These are phyloP conservation scores for Fusarium guadeloupense DNA, from an alignment of 2,329 filamentous ascomycete species.

Conservation along the genomic window DNA sequence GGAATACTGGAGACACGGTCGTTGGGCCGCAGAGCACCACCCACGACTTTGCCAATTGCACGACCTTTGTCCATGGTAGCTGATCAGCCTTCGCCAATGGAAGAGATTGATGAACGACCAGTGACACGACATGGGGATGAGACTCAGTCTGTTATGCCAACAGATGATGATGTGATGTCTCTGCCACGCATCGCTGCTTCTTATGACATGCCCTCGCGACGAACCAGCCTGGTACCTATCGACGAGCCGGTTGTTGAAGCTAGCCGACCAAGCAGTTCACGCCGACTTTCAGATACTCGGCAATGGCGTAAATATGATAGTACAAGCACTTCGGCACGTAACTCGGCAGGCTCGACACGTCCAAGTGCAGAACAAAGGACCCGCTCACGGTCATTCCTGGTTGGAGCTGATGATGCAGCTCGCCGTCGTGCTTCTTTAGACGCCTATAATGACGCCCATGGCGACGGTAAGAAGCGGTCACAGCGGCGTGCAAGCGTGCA, in stretches of 20 bases:
- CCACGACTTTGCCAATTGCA: conserved; percentile 58
- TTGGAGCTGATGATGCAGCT: conserved; percentile 24
- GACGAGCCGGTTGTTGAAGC: conserved; percentile 29
- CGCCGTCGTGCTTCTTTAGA: conserved; percentile 49
- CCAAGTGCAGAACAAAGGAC: conserved; percentile 29
- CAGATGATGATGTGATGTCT: conserved; percentile 28
- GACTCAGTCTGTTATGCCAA: conserved; percentile 10
- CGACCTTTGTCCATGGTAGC: conserved; percentile 64
- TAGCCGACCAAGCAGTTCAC: conserved; percentile 37
- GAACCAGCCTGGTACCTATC: conserved; percentile 35
- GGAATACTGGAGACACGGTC: conserved; percentile 29
- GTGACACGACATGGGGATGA: conserved; percentile 44
- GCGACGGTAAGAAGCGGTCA: conserved; percentile 36
- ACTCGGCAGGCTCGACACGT: conserved; percentile 19
- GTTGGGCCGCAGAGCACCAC: conserved; percentile 45
- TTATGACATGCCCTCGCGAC: conserved; percentile 34
- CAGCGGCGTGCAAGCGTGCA: conserved; percentile 44
- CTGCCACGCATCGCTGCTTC: conserved; percentile 18
- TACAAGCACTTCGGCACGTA: conserved; percentile 15
- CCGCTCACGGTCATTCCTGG: conserved; percentile 35
- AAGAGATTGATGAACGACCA: conserved; percentile 44
- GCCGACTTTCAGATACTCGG: conserved; percentile 46
- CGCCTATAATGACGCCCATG: conserved; percentile 37
- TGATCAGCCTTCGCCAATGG: conserved; percentile 59
- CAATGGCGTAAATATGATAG: conserved; percentile 44